Evolutionary conservation across 2,329 filamentous ascomycete genomes (phyloP).

Genomic region (Monosporascus sp.): DNA sequence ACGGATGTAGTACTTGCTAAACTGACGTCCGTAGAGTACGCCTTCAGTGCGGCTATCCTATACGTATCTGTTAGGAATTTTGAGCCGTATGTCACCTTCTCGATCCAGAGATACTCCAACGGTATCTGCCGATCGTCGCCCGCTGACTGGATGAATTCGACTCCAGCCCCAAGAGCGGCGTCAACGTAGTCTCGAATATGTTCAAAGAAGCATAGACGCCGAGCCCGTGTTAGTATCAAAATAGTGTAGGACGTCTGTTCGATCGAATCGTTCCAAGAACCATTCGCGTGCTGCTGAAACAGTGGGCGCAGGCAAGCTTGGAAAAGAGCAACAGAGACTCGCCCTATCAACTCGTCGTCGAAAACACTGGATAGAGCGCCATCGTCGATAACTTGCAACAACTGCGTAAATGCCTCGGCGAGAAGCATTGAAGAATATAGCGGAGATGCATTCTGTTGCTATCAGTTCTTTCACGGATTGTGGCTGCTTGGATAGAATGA

Average conservation of each 20-base stretch:
- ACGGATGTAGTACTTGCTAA: neutral
- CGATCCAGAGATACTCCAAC: slow-evolving; percentile 16
- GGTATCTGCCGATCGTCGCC: slow-evolving; percentile 7
- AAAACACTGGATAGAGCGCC: slow-evolving; percentile 11
- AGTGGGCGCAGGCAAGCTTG: slow-evolving; percentile 12
- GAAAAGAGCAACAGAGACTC: slow-evolving; percentile 12
- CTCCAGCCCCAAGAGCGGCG: slow-evolving; percentile 7
- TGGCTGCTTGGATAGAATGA: slow-evolving; percentile 12
- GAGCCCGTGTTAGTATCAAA: slow-evolving; percentile 13
- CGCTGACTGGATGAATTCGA: slow-evolving; percentile 9
- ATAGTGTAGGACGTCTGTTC: slow-evolving; percentile 15
- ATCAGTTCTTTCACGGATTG: too few relatives aligned
- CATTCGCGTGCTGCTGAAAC: slow-evolving; percentile 9
- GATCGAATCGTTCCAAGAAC: slow-evolving; percentile 14
- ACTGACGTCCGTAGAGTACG: neutral
- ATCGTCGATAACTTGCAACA: slow-evolving; percentile 12
- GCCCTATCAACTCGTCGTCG: slow-evolving; percentile 9
- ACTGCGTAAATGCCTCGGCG: slow-evolving; percentile 13
- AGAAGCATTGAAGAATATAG: too few relatives aligned
- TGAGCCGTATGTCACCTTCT: slow-evolving; percentile 19
- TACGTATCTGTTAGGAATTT: slow-evolving; percentile 14
- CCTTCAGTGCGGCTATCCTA: slow-evolving; percentile 9
- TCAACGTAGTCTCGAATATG: slow-evolving; percentile 10
- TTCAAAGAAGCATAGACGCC: slow-evolving; percentile 12
- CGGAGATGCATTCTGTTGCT: too few relatives aligned